Evolutionary conservation across 768 basidiomycete species (phyloP).

Genomic region (Leccinum longicurvipes): DNA sequence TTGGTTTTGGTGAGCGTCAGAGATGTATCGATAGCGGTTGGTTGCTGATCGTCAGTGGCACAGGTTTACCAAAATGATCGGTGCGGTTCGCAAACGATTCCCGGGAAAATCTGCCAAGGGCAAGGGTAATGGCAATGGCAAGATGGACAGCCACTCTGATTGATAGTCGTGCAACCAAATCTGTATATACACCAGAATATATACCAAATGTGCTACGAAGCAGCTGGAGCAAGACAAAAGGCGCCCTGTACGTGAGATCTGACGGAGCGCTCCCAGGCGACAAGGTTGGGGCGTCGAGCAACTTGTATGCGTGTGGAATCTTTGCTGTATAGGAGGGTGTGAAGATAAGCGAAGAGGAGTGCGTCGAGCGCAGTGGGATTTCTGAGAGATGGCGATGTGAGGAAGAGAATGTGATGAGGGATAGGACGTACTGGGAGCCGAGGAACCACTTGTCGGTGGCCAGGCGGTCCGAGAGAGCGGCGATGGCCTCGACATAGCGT

Average conservation of each 20-base stretch:
- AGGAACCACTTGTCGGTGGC: constrained; percentile 82
- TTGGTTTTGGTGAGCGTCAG: constrained; percentile 68
- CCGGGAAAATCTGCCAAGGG: constrained; percentile 16
- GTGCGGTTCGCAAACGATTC: constrained; percentile 63
- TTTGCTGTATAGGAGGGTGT: constrained; percentile 52
- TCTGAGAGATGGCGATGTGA: constrained; percentile 37
- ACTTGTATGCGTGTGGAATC: constrained; percentile 56
- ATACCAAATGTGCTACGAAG: constrained; percentile 10
- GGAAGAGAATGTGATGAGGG: neutral
- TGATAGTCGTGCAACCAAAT: neutral
- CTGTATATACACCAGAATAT: constrained; percentile 15
- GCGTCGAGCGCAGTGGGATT: constrained; percentile 79
- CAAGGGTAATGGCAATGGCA: constrained; percentile 19
- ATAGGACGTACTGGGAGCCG: constrained; percentile 56
- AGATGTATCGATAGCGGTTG: neutral
- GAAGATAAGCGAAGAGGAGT: constrained; percentile 77
- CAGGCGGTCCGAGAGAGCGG: constrained; percentile 70
- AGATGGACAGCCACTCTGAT: constrained; percentile 4
- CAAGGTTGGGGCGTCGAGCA: constrained; percentile 68
- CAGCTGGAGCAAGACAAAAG: constrained; percentile 32
- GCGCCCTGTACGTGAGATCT: constrained; percentile 53
- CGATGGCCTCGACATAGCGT: constrained; percentile 68
- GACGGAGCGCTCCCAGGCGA: constrained; percentile 75
- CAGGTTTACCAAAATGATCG: constrained; percentile 74
- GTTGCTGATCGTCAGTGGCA: neutral